Base-by-base conservation (phyloP, 2,329 filamentous ascomycete genomes). In the Fusarium pilosicola region DNA sequence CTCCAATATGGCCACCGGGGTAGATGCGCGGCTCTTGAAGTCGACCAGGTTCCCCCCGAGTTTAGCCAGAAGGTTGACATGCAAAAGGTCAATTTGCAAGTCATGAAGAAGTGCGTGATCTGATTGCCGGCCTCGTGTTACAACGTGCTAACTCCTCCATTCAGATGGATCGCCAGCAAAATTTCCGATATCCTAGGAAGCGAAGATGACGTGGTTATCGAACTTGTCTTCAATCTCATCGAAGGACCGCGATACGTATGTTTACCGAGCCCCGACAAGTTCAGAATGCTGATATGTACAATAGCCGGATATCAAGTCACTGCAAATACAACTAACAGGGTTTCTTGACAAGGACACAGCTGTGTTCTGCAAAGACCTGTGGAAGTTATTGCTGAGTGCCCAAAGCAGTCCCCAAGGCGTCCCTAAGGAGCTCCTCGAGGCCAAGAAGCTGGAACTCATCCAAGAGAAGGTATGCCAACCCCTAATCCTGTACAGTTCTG, bases 31-130 rank as follows among this genome's bases (percentile, higher is more conserved):
- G 86, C 89, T 97, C 78, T 86, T 98, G 64, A 94, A 92, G 87
- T 92, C 92, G 83, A 98, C 95, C 63, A 98, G 97, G 80, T 98
- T 98, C 74, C 96, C 96, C 88, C 92, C 13, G 95, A 98, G 80
- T 99, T 98, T 85, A 96, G 90, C 80, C 91, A 94, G 81, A 98
- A 98, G 86, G 96, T 99, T 74, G 95, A 99, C 86, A 97, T 97
- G 90, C 90, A 92, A 77, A 98, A 98, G 86, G 95, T 99, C 83
- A 98, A 99, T 81, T 87, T 97, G 57, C 94, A 97, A 83, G 94
- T 99, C 63, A 97, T 99, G 91, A 98, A 98, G 88, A 97, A 96
- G 94, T 97, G 81, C 80, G 91, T 84, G 69, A 42, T 39, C 66
- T 44, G 26, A 54, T 51, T 20, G 41, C 46, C 24, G 36, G 49